phyloP scores from a whole-genome alignment of 306 rosid genomes.

The Cicer cuneatum region DNA sequence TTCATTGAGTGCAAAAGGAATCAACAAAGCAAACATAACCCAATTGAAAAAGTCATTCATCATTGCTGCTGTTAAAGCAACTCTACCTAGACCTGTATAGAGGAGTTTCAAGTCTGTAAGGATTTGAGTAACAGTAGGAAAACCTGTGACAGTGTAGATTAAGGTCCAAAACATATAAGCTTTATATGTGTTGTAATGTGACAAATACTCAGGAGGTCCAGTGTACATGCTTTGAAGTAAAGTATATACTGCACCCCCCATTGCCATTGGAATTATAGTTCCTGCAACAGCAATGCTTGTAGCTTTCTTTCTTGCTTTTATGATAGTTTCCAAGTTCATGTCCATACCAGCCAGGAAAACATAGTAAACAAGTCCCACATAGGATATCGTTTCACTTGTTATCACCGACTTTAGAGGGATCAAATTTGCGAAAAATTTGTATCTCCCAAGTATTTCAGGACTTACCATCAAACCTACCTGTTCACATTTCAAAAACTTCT shows the following conservation, averaged over 20 bases:
- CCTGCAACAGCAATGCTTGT: slow-evolving; percentile 46
- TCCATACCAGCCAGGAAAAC: slow-evolving; percentile 54
- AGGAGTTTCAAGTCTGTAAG: slow-evolving; percentile 56
- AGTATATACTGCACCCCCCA: slow-evolving; percentile 39
- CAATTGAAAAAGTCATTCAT: slow-evolving; percentile 48
- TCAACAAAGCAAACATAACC: slow-evolving; percentile 43
- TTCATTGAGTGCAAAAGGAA: slow-evolving; percentile 34
- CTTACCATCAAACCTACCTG: slow-evolving; percentile 46
- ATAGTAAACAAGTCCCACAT: slow-evolving; percentile 45
- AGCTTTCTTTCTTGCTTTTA: slow-evolving; percentile 41
- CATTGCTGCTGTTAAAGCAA: slow-evolving; percentile 48
- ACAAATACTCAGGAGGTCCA: background rate
- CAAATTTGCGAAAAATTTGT: accelerated
- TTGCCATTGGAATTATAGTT: slow-evolving; percentile 41
- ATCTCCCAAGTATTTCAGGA: slow-evolving; percentile 1
- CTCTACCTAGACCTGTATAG: slow-evolving; percentile 48
- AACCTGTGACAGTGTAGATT: slow-evolving; percentile 47
- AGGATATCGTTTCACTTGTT: slow-evolving; percentile 37
- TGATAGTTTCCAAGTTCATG: slow-evolving; percentile 49
- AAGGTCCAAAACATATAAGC: slow-evolving; percentile 49
- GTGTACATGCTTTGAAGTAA: background rate
- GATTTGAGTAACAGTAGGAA: slow-evolving; percentile 51
- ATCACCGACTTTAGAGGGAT: slow-evolving; percentile 2
- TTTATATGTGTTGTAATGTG: background rate
- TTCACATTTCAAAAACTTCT: slow-evolving; percentile 13